phyloP scores from a whole-genome alignment of 306 rosid genomes.

The Dryas octopetala region DNA sequence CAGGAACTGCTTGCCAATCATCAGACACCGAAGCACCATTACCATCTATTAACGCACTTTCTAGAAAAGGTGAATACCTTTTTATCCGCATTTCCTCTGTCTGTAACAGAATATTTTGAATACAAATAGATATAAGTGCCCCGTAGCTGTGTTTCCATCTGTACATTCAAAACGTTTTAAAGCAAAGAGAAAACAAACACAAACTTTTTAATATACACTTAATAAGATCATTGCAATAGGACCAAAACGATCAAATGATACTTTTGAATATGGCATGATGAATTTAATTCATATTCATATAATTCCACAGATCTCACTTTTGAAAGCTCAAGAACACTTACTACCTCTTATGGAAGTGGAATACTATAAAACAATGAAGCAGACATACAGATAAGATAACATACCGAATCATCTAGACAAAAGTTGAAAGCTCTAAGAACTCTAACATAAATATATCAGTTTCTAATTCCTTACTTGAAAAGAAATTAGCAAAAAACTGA shows the following conservation, averaged over 20 bases:
- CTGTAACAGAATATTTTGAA: slow-evolving; percentile 34
- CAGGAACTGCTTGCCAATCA: slow-evolving; percentile 93
- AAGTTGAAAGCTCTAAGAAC: neutral
- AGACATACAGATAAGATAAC: neutral
- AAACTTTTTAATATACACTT: neutral
- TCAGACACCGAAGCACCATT: slow-evolving; percentile 42
- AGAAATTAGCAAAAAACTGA: neutral
- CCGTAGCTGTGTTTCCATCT: neutral
- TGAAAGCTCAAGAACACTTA: neutral
- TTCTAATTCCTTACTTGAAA: neutral
- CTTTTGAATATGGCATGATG: neutral
- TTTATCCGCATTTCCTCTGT: slow-evolving; percentile 45
- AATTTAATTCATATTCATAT: neutral
- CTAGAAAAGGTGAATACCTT: slow-evolving; percentile 69
- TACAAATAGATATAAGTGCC: neutral
- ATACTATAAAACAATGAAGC: neutral
- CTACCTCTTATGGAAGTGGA: neutral
- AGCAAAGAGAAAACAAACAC: neutral
- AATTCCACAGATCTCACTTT: neutral
- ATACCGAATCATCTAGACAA: neutral
- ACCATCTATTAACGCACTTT: slow-evolving; percentile 51
- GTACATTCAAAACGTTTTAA: neutral
- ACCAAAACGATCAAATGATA: neutral
- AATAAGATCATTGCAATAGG: neutral
- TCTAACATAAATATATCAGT: neutral